Evolutionary conservation across 2,329 filamentous ascomycete species (phyloP).

Genomic region (Sporothrix pseudoabietina): DNA sequence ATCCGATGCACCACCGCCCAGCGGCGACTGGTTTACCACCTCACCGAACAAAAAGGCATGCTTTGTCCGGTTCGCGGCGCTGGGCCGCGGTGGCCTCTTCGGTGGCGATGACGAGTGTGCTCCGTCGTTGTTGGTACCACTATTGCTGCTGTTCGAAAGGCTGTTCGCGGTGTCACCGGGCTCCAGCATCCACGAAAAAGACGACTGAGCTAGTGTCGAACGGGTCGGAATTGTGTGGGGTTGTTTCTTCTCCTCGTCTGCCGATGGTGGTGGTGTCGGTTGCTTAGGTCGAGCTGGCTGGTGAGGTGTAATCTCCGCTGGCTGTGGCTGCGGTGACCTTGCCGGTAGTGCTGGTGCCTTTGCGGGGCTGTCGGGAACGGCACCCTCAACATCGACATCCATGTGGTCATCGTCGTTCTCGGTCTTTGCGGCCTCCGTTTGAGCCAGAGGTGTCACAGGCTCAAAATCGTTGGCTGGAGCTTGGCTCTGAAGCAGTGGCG

Average conservation of each 20-base stretch:
- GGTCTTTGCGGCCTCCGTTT: not conserved
- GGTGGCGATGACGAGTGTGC: not conserved
- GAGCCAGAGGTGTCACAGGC: not conserved
- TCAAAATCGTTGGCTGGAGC: not conserved
- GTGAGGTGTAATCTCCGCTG: not conserved
- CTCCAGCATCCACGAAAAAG: constrained; percentile 78
- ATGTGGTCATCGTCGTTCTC: not conserved
- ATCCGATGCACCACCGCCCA: constrained; percentile 43
- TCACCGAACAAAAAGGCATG: constrained; percentile 65
- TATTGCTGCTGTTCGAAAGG: constrained; percentile 21
- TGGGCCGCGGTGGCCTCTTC: constrained; percentile 35
- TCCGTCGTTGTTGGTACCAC: not conserved
- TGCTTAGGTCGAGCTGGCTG: not conserved
- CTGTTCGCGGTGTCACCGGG: constrained; percentile 51
- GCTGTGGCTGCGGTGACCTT: not conserved
- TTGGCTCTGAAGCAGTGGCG: constrained; percentile 21
- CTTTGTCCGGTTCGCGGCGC: constrained; percentile 52
- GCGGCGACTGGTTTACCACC: constrained; percentile 39
- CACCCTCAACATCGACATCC: constrained; percentile 16
- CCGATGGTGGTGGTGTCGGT: constrained; percentile 18
- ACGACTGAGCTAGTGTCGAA: constrained; percentile 70
- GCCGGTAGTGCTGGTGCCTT: not conserved
- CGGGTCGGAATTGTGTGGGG: constrained; percentile 57
- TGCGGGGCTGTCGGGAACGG: too few species aligned
- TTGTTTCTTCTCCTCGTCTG: constrained; percentile 31